Evolutionary conservation across 306 rosid species (phyloP), one percentile per base, ranked within the genome.

Genomic region (Acacia confusa): DNA sequence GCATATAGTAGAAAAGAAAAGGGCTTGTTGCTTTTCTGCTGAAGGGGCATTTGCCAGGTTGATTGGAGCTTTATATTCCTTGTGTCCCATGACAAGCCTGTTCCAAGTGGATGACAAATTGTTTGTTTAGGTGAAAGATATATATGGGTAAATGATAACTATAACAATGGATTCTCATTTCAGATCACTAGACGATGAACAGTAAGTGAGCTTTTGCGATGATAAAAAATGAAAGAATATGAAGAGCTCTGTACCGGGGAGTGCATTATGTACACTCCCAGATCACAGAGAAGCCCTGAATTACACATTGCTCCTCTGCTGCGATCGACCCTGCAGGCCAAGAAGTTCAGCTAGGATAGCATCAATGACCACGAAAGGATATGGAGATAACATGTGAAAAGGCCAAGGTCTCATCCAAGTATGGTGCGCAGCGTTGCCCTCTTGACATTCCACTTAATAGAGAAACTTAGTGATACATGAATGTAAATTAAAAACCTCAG

Each of bases 1-100:
- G 61, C 22, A 58, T 58, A 65, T 65, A 45, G 55, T 32, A 73
- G 65, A 74, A 70, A 66, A 73, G 25, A 78, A 78, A 72, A 77
- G 11, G 7, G 20, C 38, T 40, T 40, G 30, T 25, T 48, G 58
- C 19, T 36, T 60, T 34, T 70, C 19, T 12, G 60, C 27, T 34
- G 73, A 43, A 22, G 53, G 78, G 63, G 64, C 66, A 34, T 69
- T 53, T 82, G 69, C 22, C 12, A 64, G 41, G 45, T 19, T 16
- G 75, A 74, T 50, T 47, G 48, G 64, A 44, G 66, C 66, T 45
- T 69, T 69, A 28, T 82, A 34, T 43, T 55, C 47, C 41, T 75
- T 4, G 20, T 38, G 64, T 15, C 60, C 7, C 27, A 16, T 47
- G 45, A 47, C 65, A 25, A 27, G 20, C 20, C 58, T 75, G 44